Percentiles rank a stretch among this genome's conserved stretches.
These are phyloP conservation scores for Pezicula neosporulosa DNA, from an alignment of 2,329 filamentous ascomycete species.

Conservation along the genomic window DNA sequence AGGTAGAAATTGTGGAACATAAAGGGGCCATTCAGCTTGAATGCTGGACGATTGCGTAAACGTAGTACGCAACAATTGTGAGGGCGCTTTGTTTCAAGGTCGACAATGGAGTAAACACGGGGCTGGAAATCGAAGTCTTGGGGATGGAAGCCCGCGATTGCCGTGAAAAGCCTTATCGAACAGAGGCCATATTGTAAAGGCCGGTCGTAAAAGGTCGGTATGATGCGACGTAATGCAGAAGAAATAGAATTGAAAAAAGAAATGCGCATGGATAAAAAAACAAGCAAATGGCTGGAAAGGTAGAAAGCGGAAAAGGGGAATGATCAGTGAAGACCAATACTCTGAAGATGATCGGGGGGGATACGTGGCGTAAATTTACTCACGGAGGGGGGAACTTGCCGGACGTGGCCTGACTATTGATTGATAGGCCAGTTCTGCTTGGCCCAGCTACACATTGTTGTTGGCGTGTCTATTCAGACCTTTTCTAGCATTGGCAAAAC, in stretches of 20 bases:
- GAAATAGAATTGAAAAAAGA: too few relatives aligned
- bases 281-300: background rate
- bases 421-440: too few relatives aligned
- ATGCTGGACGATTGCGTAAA: slow-evolving; percentile 80
- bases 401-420: too few relatives aligned
- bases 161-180: slow-evolving; percentile 84
- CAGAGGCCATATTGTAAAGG: slow-evolving; percentile 89
- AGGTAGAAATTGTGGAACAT: slow-evolving; percentile 96
- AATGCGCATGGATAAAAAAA: background rate
- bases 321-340: background rate
- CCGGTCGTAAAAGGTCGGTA: slow-evolving; percentile 49
- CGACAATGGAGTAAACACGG: slow-evolving; percentile 83
- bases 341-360: background rate
- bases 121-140: slow-evolving; percentile 82
- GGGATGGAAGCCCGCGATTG: slow-evolving; percentile 74
- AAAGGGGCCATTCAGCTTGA: slow-evolving; percentile 86
- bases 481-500: too few relatives aligned
- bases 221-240: background rate
- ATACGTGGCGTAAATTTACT: too few relatives aligned
- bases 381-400: too few relatives aligned
- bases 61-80: slow-evolving; percentile 85
- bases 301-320: background rate
- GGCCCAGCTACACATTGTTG: too few relatives aligned
- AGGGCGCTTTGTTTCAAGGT: slow-evolving; percentile 79
- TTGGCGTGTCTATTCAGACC: too few relatives aligned